Conservation (phyloP, 805 yeast genomes). For the Monosporozyma unispora region DNA sequence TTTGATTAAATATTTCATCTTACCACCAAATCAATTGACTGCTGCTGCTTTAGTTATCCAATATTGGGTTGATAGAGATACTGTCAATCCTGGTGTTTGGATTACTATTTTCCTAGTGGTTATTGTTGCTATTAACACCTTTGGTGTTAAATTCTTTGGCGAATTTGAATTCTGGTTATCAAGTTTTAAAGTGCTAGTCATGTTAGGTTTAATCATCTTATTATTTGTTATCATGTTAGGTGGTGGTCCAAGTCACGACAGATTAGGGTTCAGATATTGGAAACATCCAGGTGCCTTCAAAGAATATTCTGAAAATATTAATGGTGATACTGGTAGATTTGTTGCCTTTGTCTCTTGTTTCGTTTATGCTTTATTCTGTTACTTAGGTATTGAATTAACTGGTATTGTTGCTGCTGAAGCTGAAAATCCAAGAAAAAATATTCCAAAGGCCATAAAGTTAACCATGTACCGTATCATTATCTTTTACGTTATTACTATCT, state of each 20-base stretch:
- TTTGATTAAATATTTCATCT: slow-evolving; percentile 39
- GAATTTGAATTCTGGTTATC: slow-evolving; percentile 44
- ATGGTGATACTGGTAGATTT: slow-evolving; percentile 45
- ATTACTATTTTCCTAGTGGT: slow-evolving; percentile 35
- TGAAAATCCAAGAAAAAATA: slow-evolving; percentile 54
- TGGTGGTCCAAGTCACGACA: slow-evolving; percentile 67
- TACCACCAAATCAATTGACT: slow-evolving; percentile 38
- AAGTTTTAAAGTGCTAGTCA: slow-evolving; percentile 52
- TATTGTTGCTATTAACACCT: slow-evolving; percentile 30
- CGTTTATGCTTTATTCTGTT: slow-evolving; percentile 61
- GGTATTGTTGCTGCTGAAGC: slow-evolving; percentile 73
- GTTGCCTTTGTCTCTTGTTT: slow-evolving; percentile 54
- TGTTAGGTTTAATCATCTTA: slow-evolving; percentile 56
- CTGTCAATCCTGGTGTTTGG: slow-evolving; percentile 38
- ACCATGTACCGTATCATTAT: slow-evolving; percentile 61
- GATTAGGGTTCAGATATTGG: slow-evolving; percentile 69
- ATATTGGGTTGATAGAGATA: slow-evolving; percentile 36
- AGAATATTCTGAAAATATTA: slow-evolving; percentile 34
- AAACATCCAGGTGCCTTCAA: slow-evolving; percentile 57
- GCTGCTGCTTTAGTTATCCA: slow-evolving; percentile 41
- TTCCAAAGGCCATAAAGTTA: slow-evolving; percentile 63
- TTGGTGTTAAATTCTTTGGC: slow-evolving; percentile 38
- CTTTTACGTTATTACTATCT: slow-evolving; percentile 53
- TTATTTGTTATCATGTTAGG: slow-evolving; percentile 62
- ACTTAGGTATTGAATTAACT: slow-evolving; percentile 58